Conservation (phyloP, 2,329 filamentous ascomycete species). For the Huntiella bhutanensis region DNA sequence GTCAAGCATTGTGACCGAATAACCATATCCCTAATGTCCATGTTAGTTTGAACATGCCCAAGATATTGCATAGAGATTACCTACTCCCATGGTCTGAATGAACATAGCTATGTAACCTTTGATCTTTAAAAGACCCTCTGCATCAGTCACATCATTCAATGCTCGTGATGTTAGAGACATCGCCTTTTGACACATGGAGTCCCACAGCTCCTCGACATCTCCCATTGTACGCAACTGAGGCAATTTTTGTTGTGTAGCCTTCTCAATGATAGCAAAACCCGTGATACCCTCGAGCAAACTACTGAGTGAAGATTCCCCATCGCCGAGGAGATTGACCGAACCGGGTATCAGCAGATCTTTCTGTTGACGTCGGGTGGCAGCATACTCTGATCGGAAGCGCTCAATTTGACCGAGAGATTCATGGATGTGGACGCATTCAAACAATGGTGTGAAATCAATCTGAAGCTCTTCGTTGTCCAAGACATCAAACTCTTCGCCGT, state of each 20-base stretch:
- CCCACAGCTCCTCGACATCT: slow-evolving; percentile 94
- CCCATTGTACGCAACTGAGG: slow-evolving; percentile 64
- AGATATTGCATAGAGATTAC: slow-evolving; percentile 13
- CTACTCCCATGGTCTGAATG: slow-evolving; percentile 91
- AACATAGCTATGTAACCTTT: slow-evolving; percentile 87
- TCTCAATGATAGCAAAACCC: slow-evolving; percentile 91
- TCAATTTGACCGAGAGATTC: slow-evolving; percentile 84
- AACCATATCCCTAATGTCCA: slow-evolving; percentile 56
- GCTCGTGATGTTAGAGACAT: slow-evolving; percentile 68
- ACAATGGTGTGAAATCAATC: slow-evolving; percentile 84
- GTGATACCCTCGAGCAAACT: slow-evolving; percentile 83
- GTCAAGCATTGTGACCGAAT: slow-evolving; percentile 65
- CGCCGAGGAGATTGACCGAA: slow-evolving; percentile 56
- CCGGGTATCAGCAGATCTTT: slow-evolving; percentile 75
- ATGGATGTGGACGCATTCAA: slow-evolving; percentile 91
- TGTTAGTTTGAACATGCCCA: background rate
- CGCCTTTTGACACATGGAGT: slow-evolving; percentile 84
- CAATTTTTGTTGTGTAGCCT: slow-evolving; percentile 72
- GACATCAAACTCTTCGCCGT: slow-evolving; percentile 88
- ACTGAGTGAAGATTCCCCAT: slow-evolving; percentile 73
- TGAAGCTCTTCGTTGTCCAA: slow-evolving; percentile 88
- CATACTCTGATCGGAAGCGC: slow-evolving; percentile 78
- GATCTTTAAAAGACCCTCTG: slow-evolving; percentile 80
- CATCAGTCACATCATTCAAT: slow-evolving; percentile 62
- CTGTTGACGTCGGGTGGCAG: slow-evolving; percentile 73